Base-by-base conservation (phyloP, 1,139 yeast genomes). In the Saccharomycopsis crataegensis region DNA sequence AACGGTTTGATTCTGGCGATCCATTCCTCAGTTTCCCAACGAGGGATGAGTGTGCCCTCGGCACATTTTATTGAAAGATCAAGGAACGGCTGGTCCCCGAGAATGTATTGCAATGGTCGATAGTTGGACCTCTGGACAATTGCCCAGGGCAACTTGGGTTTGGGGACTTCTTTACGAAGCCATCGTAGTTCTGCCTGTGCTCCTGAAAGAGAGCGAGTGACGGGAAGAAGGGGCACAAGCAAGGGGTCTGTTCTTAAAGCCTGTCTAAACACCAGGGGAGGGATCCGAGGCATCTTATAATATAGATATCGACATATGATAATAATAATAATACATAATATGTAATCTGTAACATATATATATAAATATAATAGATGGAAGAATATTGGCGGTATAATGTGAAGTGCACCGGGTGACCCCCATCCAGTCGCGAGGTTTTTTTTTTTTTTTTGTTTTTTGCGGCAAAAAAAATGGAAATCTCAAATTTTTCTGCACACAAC, bases 1-100 rank as follows among this genome's bases (percentile, higher is more conserved):
- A 7, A 8, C 16, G 9, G 8, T 8, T 3, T 17, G 9, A 36
- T 11, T 37, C 38, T 47, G 37, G 69, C 41, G 7, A 78, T 73
- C 98, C 98, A 91, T 62, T 89, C 96, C 64, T 93, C 98, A 0
- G 99, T 93, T 64, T 93, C 99, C 86, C 95, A 83, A 50, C 99
- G 70, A 0, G 99, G 99, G 46, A 93, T 90, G 57, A 93, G 70
- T 1, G 89, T 97, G 0, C 82, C 82, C 1, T 72, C 73, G 32
- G 68, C 62, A 62, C 96, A 88, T 37, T 63, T 59, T 3, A 93
- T 74, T 22, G 78, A 79, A 50, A 91, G 65, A 0, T 67, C 60
- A 0, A 95, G 96, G 70, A 93, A 93, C 1, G 98, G 98, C 68
- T 91, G 98, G 0, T 82, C 70, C 1, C 91, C 90, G 28, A 93